Evolutionary conservation across 805 yeast species (phyloP), one percentile per base, ranked within the genome.

Genomic region (Zygosaccharomyces pseudorouxii): DNA sequence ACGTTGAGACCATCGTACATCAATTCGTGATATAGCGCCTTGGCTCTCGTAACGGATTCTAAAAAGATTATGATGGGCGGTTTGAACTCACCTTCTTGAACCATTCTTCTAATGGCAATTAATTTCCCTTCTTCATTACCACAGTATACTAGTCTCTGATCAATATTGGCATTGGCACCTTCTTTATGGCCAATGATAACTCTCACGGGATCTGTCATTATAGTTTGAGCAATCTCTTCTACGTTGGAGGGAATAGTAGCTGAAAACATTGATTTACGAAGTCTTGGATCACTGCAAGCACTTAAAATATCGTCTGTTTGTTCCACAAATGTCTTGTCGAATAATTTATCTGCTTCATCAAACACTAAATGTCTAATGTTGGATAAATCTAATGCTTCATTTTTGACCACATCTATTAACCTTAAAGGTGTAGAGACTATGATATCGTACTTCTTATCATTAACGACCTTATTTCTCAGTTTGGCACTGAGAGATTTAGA

Each of bases 41-140:
- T 93, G 14, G 99, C 97, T 68, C 99, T 81, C 27, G 86, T 78
- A 55, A 93, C 86, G 39, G 93, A 84, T 69, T 93, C 99, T 54
- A 93, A 77, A 66, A 93, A 93, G 35, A 93, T 89, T 36, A 93
- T 78, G 16, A 89, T 86, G 0, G 99, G 99, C 1, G 99, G 98
- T 58, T 81, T 83, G 64, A 93, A 82, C 56, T 86, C 89, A 14
- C 96, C 93, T 46, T 80, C 75, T 62, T 81, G 84, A 39, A 90
- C 78, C 81, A 92, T 76, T 63, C 90, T 96, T 58, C 98, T 79
- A 29, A 93, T 81, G 0, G 96, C 98, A 27, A 93, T 73, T 20
- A 93, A 71, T 67, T 93, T 93, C n/a, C 99, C 99, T 58, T 87
- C 89, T 69, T 93, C 99, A 56, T 81, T 85, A 41, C 99, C 99